These are phyloP conservation scores for Eucalyptus leucophloia DNA, from an alignment of 345 rosid species.

Conservation along the genomic window DNA sequence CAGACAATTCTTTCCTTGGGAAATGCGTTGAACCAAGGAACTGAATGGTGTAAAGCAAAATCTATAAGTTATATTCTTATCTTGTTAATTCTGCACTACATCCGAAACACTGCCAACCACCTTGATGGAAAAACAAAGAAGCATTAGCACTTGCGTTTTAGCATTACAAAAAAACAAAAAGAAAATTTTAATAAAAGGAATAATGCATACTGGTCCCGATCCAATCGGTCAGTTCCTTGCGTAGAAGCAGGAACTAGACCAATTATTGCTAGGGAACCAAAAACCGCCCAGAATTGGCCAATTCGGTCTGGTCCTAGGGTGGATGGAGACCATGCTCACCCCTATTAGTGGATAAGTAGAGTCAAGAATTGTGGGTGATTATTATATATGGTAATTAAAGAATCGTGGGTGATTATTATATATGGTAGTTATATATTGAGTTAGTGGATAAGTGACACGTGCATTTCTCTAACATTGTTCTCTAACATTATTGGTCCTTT, in stretches of 20 bases:
- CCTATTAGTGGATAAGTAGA: background rate
- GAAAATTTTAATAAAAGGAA: background rate
- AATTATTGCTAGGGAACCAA: background rate
- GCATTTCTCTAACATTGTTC: background rate
- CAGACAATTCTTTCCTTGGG: conserved; percentile 84
- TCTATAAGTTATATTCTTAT: background rate
- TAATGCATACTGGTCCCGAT: background rate
- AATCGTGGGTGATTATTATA: background rate
- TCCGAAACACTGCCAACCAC: background rate
- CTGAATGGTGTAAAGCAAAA: conserved; percentile 83
- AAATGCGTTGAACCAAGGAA: conserved; percentile 91
- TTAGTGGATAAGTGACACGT: background rate
- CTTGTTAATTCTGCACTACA: background rate
- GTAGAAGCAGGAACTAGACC: background rate
- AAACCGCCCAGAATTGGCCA: background rate
- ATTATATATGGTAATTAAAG: background rate
- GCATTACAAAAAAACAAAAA: background rate
- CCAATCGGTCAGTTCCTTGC: background rate
- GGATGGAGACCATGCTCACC: background rate
- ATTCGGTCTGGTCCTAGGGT: background rate
- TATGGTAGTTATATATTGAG: background rate
- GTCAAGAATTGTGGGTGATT: background rate
- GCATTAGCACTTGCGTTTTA: background rate
- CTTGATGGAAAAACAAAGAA: background rate
- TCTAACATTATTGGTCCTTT: background rate